A percentile compares a stretch with the other conserved stretches of the same genome.
phyloP scores from a whole-genome alignment of 1,284 basidiomycete species.

The Stygiomarasmius scandens region DNA sequence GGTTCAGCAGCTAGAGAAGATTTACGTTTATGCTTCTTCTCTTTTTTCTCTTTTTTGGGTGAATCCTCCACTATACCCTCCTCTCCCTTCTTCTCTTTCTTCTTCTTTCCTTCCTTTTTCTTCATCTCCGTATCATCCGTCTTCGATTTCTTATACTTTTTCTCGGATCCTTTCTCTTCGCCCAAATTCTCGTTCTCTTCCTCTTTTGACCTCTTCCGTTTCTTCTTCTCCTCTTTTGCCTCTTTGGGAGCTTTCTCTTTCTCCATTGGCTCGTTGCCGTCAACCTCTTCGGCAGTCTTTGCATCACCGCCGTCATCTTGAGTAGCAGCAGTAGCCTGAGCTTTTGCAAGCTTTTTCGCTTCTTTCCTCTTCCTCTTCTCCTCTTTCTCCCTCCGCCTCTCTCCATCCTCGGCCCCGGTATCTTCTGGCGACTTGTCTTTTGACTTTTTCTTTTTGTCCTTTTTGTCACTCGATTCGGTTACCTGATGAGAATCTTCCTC shows the following conservation, averaged over 20 bases:
- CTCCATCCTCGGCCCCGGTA: conserved; percentile 7
- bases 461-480: conserved; percentile 18
- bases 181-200: conserved; percentile 27
- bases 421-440: conserved; percentile 17
- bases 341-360: conserved; percentile 28
- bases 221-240: conserved; percentile 11
- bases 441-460: conserved; percentile 23
- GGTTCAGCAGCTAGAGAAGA: background rate
- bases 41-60: conserved; percentile 26
- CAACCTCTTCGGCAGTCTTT: conserved; percentile 6
- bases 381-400: conserved; percentile 17
- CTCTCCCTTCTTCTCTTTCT: conserved; percentile 21
- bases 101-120: conserved; percentile 18
- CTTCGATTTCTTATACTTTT: conserved; percentile 19
- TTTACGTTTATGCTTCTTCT: conserved; percentile 31
- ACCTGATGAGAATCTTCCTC: too few species aligned
- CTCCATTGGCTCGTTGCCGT: conserved; percentile 8
- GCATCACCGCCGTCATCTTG: background rate
- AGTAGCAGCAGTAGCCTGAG: conserved; percentile 9
- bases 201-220: conserved; percentile 30
- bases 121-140: conserved; percentile 18
- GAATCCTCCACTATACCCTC: conserved; percentile 15
- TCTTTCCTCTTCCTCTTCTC: conserved; percentile 32
- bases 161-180: conserved; percentile 17
- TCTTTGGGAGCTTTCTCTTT: background rate